Base-by-base conservation (phyloP, 306 rosid genomes). In the Vigna radiata region DNA sequence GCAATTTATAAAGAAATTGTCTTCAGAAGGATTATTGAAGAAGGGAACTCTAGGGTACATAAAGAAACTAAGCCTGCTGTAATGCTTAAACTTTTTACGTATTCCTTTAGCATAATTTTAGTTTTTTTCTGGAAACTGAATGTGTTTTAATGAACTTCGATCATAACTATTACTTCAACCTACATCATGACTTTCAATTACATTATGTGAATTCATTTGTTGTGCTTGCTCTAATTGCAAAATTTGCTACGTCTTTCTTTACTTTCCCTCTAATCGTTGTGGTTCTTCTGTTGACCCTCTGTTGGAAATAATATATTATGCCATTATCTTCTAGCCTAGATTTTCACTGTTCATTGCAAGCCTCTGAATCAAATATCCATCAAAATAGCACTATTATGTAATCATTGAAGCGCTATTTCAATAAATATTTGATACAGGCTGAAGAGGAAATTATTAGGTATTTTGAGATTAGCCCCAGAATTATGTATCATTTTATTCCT, bases 401-500 rank as follows among this genome's bases (percentile, higher is more conserved):
- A 25, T 37, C 43, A 37, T 7, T 8, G 7, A 37, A 37, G 9
- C 8, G 9, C 43, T 37, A 37, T 37, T 6, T 37, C 43, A 7
- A 37, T 37, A 8, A 8, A 37, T 37, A 37, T 37, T 7, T 37
- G 43, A 37, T 37, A 37, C 8, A 37, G 43, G 43, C 43, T 37
- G 43, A 37, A 37, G 43, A 37, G 43, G 43, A 39, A 36, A 36
- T 36, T 76, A 43, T 77, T 27, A n/a, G 25, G 39, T 58, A 56
- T 19, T 67, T 62, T 46, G 50, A 52, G 68, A 76, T 59, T 15
- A 37, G 5, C 55, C 52, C 59, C n/a, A 4, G 7, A 75, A 27
- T 41, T 2, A 13, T 39, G 72, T 61, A 23, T 27, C 19, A 52
- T 54, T 70, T 39, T 46, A 43, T 10, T 60, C 14, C 44, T 46